These are phyloP conservation scores for Monosporozyma servazzii DNA, from an alignment of 805 yeast genomes.

Conservation along the genomic window DNA sequence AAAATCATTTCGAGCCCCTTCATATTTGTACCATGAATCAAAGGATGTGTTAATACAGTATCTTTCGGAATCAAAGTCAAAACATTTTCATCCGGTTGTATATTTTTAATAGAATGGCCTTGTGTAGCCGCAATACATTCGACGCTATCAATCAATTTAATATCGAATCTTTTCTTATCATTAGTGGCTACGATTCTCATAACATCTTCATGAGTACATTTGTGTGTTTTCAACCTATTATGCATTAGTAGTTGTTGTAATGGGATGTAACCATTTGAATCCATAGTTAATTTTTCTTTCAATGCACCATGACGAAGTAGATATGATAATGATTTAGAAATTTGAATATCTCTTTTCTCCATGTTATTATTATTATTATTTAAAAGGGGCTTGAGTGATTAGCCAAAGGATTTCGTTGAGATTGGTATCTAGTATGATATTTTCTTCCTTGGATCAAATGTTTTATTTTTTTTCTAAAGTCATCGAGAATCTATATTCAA, in stretches of 20 bases:
- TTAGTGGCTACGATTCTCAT: conserved; percentile 51
- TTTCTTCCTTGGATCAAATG: too few species aligned
- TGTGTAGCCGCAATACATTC: conserved; percentile 74
- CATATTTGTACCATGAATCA: conserved; percentile 75
- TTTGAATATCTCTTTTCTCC: conserved; percentile 37
- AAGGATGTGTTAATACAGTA: conserved; percentile 12
- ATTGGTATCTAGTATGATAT: too few species aligned
- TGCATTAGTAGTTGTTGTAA: conserved; percentile 46
- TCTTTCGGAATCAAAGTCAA: conserved; percentile 40
- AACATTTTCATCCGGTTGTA: conserved; percentile 35
- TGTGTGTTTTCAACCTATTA: conserved; percentile 47
- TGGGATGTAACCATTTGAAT: conserved; percentile 55
- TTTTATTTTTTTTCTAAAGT: too few species aligned
- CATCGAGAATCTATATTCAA: too few species aligned
- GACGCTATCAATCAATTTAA: conserved; percentile 29
- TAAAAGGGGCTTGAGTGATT: too few species aligned
- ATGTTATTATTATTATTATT: background rate
- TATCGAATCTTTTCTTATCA: conserved; percentile 60
- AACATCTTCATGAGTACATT: conserved; percentile 50
- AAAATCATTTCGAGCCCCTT: conserved; percentile 40
- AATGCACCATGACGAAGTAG: conserved; percentile 81
- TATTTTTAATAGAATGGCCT: conserved; percentile 64
- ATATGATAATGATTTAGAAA: conserved; percentile 69
- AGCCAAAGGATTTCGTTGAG: too few species aligned
- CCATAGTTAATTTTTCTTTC: conserved; percentile 56